A percentile compares a stretch with the other conserved stretches of the same genome.
phyloP scores from a whole-genome alignment of 768 basidiomycete genomes.

The Tubosaeta sp. region DNA sequence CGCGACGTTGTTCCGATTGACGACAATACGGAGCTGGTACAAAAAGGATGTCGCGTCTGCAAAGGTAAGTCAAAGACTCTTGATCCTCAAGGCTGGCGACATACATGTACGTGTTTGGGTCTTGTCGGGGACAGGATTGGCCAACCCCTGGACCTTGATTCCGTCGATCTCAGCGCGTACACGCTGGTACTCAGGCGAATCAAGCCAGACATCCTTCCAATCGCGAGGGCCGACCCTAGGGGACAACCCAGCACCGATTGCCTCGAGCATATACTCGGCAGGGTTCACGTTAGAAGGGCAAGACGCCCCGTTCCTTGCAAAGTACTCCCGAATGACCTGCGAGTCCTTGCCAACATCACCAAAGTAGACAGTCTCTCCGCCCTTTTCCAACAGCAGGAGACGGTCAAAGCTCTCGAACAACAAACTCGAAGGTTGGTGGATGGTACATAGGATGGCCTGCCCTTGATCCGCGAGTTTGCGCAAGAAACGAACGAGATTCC shows the following conservation, averaged over 20 bases:
- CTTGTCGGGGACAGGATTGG: slow-evolving; percentile 38
- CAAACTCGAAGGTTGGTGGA: slow-evolving; percentile 83
- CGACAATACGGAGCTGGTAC: slow-evolving; percentile 69
- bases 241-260: slow-evolving; percentile 81
- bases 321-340: slow-evolving; percentile 65
- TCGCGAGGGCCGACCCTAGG: slow-evolving; percentile 72
- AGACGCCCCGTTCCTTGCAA: slow-evolving; percentile 61
- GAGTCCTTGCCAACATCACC: slow-evolving; percentile 83
- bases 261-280: slow-evolving; percentile 75
- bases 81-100: slow-evolving; percentile 7
- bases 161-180: slow-evolving; percentile 41
- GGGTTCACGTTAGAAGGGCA: slow-evolving; percentile 81
- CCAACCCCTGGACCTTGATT: slow-evolving; percentile 46
- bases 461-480: slow-evolving; percentile 81
- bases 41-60: slow-evolving; percentile 71
- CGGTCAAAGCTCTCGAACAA: slow-evolving; percentile 86
- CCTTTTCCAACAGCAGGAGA: slow-evolving; percentile 61
- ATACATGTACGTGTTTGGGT: slow-evolving; percentile 45
- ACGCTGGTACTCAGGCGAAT: slow-evolving; percentile 54
- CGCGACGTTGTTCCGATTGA: slow-evolving; percentile 60
- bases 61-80: not conserved
- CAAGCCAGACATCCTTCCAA: slow-evolving; percentile 83
- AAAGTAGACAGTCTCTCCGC: slow-evolving; percentile 92
- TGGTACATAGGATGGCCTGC: slow-evolving; percentile 87
- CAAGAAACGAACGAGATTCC: slow-evolving; percentile 79